Evolutionary conservation across 2,329 filamentous ascomycete species (phyloP).

Genomic region (Fusarium brevicatenulatum): DNA sequence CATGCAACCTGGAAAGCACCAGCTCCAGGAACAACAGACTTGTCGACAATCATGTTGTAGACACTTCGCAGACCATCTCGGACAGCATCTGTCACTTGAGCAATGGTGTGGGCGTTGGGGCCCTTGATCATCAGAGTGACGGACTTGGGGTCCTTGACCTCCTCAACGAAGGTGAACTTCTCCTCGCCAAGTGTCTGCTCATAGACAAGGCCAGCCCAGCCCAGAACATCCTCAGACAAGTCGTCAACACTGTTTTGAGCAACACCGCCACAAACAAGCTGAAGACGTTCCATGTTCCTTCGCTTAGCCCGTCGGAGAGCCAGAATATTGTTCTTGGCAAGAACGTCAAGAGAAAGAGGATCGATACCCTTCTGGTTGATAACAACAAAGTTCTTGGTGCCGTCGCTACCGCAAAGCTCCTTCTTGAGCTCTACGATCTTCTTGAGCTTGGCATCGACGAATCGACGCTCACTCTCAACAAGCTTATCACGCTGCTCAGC

Average conservation of each 20-base stretch:
- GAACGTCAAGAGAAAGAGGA: slow-evolving; percentile 91
- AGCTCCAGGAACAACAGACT: slow-evolving; percentile 91
- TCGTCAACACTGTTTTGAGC: slow-evolving; percentile 98
- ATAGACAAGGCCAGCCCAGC: slow-evolving; percentile 96
- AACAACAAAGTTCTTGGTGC: slow-evolving; percentile 95
- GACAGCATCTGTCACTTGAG: slow-evolving; percentile 95
- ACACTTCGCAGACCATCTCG: slow-evolving; percentile 94
- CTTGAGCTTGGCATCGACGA: slow-evolving; percentile 94
- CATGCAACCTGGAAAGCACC: slow-evolving; percentile 97
- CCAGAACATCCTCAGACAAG: slow-evolving; percentile 84
- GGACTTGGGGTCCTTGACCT: slow-evolving; percentile 98
- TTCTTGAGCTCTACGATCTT: slow-evolving; percentile 99
- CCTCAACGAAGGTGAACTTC: slow-evolving; percentile 98
- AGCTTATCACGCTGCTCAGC: slow-evolving; percentile 98
- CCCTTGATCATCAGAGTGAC: slow-evolving; percentile 98
- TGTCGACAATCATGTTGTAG: slow-evolving; percentile 99
- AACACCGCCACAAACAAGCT: slow-evolving; percentile 90
- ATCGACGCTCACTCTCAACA: slow-evolving; percentile 94
- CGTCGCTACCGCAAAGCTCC: slow-evolving; percentile 91
- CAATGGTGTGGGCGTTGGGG: slow-evolving; percentile 95
- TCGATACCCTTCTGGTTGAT: slow-evolving; percentile 99
- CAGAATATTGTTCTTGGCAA: slow-evolving; percentile 98
- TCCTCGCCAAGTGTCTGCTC: slow-evolving; percentile 98
- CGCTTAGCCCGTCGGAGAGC: slow-evolving; percentile 94
- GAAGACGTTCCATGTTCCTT: slow-evolving; percentile 98